Evolutionary conservation across 2,329 filamentous ascomycete genomes (phyloP), one percentile per base, ranked within the genome.

Genomic region (Ophiostoma perfectum): DNA sequence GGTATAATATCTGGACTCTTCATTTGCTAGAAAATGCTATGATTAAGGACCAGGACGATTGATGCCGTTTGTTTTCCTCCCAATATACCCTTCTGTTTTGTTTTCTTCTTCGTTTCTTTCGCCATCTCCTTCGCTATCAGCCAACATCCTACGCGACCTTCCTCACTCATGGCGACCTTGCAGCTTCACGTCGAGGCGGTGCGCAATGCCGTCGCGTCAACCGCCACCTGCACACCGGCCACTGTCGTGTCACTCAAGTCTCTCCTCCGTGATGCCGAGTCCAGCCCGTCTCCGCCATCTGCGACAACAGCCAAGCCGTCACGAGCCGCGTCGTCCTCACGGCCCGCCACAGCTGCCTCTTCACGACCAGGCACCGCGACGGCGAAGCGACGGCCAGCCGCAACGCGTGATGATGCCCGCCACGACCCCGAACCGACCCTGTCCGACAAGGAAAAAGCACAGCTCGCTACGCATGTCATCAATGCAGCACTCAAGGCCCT

Each of bases 391-490:
- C 45, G 67, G 69, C 52, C 68, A 70, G 66, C 68, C 1, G 16
- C 70, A 18, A 41, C 66, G 16, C 69, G 63, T 36, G 55, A 55
- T 27, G 64, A 66, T 66, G 49, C 47, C 42, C 73, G 74, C 4
- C 62, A 72, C n/a, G 63, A 62, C 38, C 9, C 64, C 5, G 68
- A 69, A 12, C 60, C 65, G 8, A 27, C 66, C 64, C 76, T 89
- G 42, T 79, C 83, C 4, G 75, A 81, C 5, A 86, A 84, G 73
- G 89, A 92, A 69, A 86, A 84, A 76, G 87, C 87, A 66, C 81
- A 85, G 62, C 78, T 93, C 47, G 90, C 90, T 12, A 92, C 90
- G 0, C 86, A 92, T 70, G 81, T 92, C 47, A 86, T 92, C 73
- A 94, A 93, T 75, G 80, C 81, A 6, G 83, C 88, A 1, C 81